These are phyloP conservation scores for Amylostereum areolatum DNA, from an alignment of 1,284 basidiomycete genomes.

Conservation along the genomic window DNA sequence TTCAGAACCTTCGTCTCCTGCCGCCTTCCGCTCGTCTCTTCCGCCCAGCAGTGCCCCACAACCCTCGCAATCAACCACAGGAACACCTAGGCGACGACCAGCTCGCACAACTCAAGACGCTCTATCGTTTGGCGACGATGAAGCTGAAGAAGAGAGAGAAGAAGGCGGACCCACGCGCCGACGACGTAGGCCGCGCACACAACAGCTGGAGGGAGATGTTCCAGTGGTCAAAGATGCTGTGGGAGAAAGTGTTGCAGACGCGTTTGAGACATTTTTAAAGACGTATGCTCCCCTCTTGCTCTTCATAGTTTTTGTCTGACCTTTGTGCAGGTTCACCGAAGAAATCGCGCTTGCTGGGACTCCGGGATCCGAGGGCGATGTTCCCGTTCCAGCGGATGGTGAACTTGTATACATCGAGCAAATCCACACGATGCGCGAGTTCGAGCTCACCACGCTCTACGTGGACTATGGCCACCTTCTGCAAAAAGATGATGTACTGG, in stretches of 20 bases:
- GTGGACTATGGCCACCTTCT: conserved; percentile 93
- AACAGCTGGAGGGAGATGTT: conserved; percentile 57
- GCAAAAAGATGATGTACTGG: conserved; percentile 86
- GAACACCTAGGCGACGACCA: conserved; percentile 33
- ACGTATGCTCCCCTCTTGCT: conserved; percentile 40
- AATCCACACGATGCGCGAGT: conserved; percentile 90
- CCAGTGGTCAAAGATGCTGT: conserved; percentile 88
- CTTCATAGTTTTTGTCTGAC: conserved; percentile 1
- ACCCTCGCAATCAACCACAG: conserved; percentile 38
- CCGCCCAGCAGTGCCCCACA: conserved; percentile 67
- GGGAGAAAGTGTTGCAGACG: conserved; percentile 88
- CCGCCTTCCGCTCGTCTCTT: conserved; percentile 37
- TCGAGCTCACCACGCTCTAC: conserved; percentile 91
- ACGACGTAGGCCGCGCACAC: conserved; percentile 37
- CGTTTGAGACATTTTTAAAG: conserved; percentile 87
- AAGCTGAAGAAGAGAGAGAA: conserved; percentile 40
- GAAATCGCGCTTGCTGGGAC: conserved; percentile 70
- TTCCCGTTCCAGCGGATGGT: conserved; percentile 49
- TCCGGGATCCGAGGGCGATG: conserved; percentile 62
- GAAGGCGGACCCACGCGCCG: conserved; percentile 26
- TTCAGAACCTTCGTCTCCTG: conserved; percentile 34
- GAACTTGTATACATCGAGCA: conserved; percentile 85
- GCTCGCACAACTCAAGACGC: conserved; percentile 51
- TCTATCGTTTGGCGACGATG: conserved; percentile 54
- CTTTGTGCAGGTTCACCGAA: conserved; percentile 66